Percentiles rank a stretch among this genome's conserved stretches.
Conservation (phyloP, 2,329 filamentous ascomycete species). For the Curvularia lunata region DNA sequence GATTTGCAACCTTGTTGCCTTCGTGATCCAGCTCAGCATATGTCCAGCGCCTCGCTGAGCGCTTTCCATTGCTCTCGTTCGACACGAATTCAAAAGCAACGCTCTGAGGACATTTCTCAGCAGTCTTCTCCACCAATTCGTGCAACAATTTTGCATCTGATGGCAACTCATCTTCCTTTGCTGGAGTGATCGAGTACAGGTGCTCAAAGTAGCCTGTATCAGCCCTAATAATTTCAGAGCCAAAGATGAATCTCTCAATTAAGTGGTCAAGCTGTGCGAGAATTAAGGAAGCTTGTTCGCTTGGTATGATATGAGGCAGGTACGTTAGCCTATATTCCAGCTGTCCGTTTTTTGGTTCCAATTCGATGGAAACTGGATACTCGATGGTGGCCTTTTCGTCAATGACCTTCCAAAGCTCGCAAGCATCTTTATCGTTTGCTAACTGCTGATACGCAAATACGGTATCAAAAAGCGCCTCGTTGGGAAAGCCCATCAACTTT, state of each 20-base stretch:
- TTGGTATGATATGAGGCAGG: slow-evolving; percentile 68
- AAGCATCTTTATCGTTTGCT: slow-evolving; percentile 25
- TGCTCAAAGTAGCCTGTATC: slow-evolving; percentile 44
- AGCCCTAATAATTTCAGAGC: slow-evolving; percentile 52
- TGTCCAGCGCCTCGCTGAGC: slow-evolving; percentile 68
- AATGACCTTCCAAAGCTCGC: slow-evolving; percentile 63
- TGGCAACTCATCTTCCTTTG: slow-evolving; percentile 63
- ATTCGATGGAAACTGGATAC: slow-evolving; percentile 80
- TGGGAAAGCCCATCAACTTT: slow-evolving; percentile 69
- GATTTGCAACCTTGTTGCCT: slow-evolving; percentile 73
- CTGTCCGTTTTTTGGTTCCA: slow-evolving; percentile 63
- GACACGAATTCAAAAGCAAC: slow-evolving; percentile 78
- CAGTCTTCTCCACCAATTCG: slow-evolving; percentile 75
- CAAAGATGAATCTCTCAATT: slow-evolving; percentile 64
- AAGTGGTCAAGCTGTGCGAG: slow-evolving; percentile 74
- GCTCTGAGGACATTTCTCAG: slow-evolving; percentile 61
- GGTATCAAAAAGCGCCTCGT: slow-evolving; percentile 78
- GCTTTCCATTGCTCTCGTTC: slow-evolving; percentile 56
- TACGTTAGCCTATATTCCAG: slow-evolving; percentile 72
- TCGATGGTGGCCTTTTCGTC: slow-evolving; percentile 74
- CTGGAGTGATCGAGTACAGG: slow-evolving; percentile 70
- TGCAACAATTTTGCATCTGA: slow-evolving; percentile 71
- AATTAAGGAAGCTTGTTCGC: slow-evolving; percentile 69
- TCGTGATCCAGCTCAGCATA: slow-evolving; percentile 74
- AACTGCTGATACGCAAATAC: slow-evolving; percentile 81